These are phyloP conservation scores for Penicillium palitans DNA, from an alignment of 2,329 filamentous ascomycete species.

Conservation along the genomic window DNA sequence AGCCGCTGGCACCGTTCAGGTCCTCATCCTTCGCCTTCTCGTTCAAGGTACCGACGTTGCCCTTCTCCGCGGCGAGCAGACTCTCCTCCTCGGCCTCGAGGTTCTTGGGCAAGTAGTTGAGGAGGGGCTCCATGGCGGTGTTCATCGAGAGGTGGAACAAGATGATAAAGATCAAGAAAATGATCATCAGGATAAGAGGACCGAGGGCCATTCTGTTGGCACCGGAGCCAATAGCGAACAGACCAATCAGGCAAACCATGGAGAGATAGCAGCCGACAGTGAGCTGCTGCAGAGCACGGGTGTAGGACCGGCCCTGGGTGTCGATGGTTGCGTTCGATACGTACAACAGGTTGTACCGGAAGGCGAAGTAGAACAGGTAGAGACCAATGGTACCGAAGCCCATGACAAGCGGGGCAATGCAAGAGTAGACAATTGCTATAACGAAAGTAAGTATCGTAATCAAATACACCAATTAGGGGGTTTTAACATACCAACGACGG, in stretches of 20 bases:
- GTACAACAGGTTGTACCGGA: constrained; percentile 87
- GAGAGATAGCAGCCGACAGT: constrained; percentile 81
- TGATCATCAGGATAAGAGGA: constrained; percentile 72
- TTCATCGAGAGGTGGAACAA: constrained; percentile 74
- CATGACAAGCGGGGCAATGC: constrained; percentile 81
- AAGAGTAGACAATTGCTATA: constrained; percentile 77
- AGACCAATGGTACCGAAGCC: constrained; percentile 79
- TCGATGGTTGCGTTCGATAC: constrained; percentile 80
- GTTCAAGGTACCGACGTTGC: constrained; percentile 6
- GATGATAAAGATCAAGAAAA: constrained; percentile 71
- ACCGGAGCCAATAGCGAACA: constrained; percentile 71
- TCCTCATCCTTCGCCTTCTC: constrained; percentile 1
- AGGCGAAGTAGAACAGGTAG: constrained; percentile 79
- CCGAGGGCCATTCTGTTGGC: constrained; percentile 63
- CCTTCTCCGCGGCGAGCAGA: constrained; percentile 36
- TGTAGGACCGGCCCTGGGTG: constrained; percentile 84
- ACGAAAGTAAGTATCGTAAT: constrained; percentile 13
- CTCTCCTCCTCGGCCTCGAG: constrained; percentile 59
- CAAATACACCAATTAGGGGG: not conserved
- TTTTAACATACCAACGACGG: constrained; percentile 67
- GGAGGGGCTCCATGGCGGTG: constrained; percentile 70
- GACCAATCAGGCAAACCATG: constrained; percentile 78
- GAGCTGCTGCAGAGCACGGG: constrained; percentile 82
- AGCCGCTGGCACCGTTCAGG: constrained; percentile 6
- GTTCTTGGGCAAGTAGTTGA: constrained; percentile 78